Evolutionary conservation across 73 alveolate genomes (phyloP), one percentile per base, ranked within the genome.

Genomic region (Strombidium stylifer): DNA sequence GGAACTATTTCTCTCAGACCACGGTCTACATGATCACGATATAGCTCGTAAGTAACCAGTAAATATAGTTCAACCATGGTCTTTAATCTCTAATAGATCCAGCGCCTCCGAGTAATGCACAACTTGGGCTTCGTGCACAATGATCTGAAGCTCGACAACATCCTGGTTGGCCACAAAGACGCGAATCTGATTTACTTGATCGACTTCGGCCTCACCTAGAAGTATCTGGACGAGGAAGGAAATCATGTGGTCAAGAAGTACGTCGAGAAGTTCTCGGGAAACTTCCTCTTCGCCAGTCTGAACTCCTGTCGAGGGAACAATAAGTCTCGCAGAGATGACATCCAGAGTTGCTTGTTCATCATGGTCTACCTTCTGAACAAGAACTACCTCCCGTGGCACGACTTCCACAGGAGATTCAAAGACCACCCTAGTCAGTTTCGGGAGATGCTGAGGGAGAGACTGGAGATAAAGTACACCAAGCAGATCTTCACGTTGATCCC

Each of bases 301-400:
- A 60, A 60, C 50, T 60, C 75, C 24, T 60, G 75, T 48, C 19
- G 75, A 8, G 75, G 75, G 7, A 60, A 60, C 32, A 60, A 60
- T 26, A 60, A 60, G 44, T 60, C 75, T 12, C 50, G 75, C 26
- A 39, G 75, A 24, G 75, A 60, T 42, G 75, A 60, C 47, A 60
- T 60, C n/a, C 61, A 60, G 37, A 39, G 61, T 7, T 59, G 19
- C 24, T 39, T 60, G 52, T 60, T 39, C 47, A 60, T 60, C 2
- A 60, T 60, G 75, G 41, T 60, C 10, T 60, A 60, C 47, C 49
- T 60, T 35, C 49, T 60, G 1, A 60, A 60, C 24, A 60, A 60
- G 19, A 60, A 60, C 75, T 60, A 60, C 19, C 35, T 60, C 59
- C 75, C 75, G 15, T 60, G 75, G 75, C 41, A 60, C 30, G 75